A percentile compares a stretch with the other conserved stretches of the same genome.
Evolutionary conservation across 768 basidiomycete species (phyloP).

Genomic region (Lenzites betulinus): DNA sequence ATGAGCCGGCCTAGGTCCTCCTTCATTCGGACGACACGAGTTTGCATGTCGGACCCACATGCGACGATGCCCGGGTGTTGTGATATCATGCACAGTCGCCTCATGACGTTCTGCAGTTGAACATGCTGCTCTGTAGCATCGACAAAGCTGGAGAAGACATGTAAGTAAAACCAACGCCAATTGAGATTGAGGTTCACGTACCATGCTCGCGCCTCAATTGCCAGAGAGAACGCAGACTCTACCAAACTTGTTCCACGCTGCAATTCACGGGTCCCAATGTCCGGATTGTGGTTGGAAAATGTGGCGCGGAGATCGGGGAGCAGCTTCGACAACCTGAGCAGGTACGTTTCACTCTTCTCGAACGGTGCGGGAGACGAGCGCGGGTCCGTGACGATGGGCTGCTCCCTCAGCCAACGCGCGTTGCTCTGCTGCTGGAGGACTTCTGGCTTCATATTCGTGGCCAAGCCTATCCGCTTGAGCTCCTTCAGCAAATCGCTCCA

Average conservation of each 20-base stretch:
- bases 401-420: constrained; percentile 66
- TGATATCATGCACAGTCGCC: constrained; percentile 17
- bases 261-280: constrained; percentile 85
- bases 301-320: constrained; percentile 67
- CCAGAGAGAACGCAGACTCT: constrained; percentile 75
- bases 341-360: constrained; percentile 61
- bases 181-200: constrained; percentile 40
- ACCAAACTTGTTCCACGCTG: constrained; percentile 75
- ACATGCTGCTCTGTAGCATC: constrained; percentile 1
- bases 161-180: constrained; percentile 29
- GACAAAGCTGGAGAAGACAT: constrained; percentile 7
- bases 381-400: constrained; percentile 30
- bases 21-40: constrained; percentile 27
- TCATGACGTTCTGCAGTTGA: constrained; percentile 5
- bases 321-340: constrained; percentile 59
- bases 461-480: constrained; percentile 76
- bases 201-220: constrained; percentile 63
- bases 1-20: constrained; percentile 30
- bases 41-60: constrained; percentile 25
- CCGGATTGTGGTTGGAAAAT: constrained; percentile 72
- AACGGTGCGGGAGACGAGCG: constrained; percentile 18
- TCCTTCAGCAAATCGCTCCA: constrained; percentile 92
- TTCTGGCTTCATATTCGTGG: constrained; percentile 71
- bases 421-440: constrained; percentile 57
- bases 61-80: constrained; percentile 26